A percentile compares a stretch with the other conserved stretches of the same genome.
Conservation (phyloP, 1,139 yeast species). For the Sugiyamaella japonica region DNA sequence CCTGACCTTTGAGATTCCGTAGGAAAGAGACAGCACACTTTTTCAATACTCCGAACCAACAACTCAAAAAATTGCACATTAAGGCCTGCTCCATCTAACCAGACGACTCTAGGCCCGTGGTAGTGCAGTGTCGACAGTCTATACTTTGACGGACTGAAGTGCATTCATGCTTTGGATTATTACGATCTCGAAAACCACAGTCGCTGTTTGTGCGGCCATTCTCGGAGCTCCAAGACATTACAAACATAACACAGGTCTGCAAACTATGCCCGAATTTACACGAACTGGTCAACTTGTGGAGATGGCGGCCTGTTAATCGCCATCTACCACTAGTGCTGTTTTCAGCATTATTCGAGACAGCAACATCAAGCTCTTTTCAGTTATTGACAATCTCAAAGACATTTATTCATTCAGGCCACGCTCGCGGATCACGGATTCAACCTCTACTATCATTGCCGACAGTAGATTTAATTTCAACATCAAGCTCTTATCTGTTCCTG, state of each 20-base stretch:
- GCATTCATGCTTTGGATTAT: slow-evolving; percentile 8
- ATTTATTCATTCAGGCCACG: not conserved
- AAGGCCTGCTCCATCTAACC: slow-evolving; percentile 1
- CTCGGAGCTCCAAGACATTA: slow-evolving; percentile 1
- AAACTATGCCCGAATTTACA: slow-evolving; percentile 6
- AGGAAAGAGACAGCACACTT: not conserved
- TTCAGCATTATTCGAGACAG: not conserved
- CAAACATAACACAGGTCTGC: slow-evolving; percentile 4
- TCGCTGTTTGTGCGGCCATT: slow-evolving; percentile 1
- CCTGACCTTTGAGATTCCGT: slow-evolving; percentile 1
- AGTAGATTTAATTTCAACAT: too few relatives aligned
- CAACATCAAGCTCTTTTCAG: not conserved
- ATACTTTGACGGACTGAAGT: not conserved
- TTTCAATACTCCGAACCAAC: not conserved
- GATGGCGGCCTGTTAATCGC: not conserved
- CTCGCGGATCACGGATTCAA: slow-evolving; percentile 1
- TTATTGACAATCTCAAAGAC: not conserved
- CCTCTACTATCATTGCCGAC: too few relatives aligned
- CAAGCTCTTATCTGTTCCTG: too few relatives aligned
- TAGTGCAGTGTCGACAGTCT: not conserved
- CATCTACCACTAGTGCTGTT: not conserved
- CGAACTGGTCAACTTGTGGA: slow-evolving; percentile 2
- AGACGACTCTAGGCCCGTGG: not conserved
- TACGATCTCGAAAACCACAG: not conserved
- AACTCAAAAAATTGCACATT: not conserved